Evolutionary conservation across 192 early-diverging fungal species (phyloP), one percentile per base, ranked within the genome.

Genomic region (Lunasporangiospora selenospora): DNA sequence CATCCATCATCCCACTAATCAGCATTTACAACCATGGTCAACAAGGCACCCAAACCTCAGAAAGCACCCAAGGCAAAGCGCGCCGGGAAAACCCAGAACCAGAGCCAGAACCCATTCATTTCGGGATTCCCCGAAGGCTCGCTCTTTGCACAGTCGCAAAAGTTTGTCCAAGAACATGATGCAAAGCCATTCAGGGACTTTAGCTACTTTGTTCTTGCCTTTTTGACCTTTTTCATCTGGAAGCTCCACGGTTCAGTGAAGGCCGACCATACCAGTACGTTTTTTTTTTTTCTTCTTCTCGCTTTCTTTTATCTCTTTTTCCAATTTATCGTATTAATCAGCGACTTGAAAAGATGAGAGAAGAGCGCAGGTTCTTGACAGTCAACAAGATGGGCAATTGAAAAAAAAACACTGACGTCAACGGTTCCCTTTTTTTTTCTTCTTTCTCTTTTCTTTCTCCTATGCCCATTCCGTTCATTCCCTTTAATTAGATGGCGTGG

Each of bases 161-260:
- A 73, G 53, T 58, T 63, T 43, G 69, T 62, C 40, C 49, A 62
- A 21, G 59, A 73, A 37, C 27, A 73, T 42, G 42, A 62, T 29
- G 53, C 69, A 23, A 62, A 63, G 12, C 69, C 69, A 19, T 73
- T 73, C 51, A 58, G 59, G 2, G 69, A 73, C 36, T 58, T 73
- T 46, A 53, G 46, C 11, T 58, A 62, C 48, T 26, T 73, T 13
- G 37, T 63, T 49, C 11, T 58, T 13, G 12, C 40, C 21, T 5
- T 63, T n/a, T 49, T 63, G 30, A 7, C 4, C 15, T 36, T 73
- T n/a, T 63, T 73, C 23, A 53, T 73, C 42, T 73, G 58, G 58
- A 62, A 40, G 47, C 55, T 63, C 30, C 46, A 42, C 24, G 46
- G 12, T 21, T 53, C 69, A 13, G n/a, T 58, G 18, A 21, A 54